Conservation (phyloP, 495 filamentous ascomycete genomes). For the Aspergillus olivimuriae region DNA sequence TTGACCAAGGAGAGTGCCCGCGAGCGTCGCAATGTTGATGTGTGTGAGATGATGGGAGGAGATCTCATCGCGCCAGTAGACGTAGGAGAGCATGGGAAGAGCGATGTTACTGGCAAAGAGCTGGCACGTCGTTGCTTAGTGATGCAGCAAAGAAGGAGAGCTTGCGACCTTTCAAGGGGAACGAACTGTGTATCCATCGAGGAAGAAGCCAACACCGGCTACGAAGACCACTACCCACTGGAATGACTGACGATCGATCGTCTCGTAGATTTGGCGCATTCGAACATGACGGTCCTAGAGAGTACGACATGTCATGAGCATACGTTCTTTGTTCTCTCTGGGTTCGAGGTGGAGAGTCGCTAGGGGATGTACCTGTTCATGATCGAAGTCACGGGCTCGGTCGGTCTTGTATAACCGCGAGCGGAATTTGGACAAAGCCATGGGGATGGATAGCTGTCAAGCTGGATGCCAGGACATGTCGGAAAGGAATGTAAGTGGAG, state of each 20-base stretch:
- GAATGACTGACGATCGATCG: conserved; percentile 40
- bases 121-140: no score
- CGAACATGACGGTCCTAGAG: conserved; percentile 43
- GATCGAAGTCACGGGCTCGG: conserved; percentile 43
- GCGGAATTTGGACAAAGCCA: conserved; percentile 32
- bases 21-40: conserved; percentile 56
- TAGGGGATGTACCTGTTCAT: conserved; percentile 33
- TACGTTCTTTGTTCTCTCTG: neutral
- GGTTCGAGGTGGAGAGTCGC: neutral
- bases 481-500: neutral
- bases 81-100: conserved; percentile 53
- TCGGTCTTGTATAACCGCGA: conserved; percentile 42
- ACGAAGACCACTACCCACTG: conserved; percentile 50
- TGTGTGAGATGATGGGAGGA: conserved; percentile 33
- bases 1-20: conserved; percentile 53
- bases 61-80: conserved; percentile 51
- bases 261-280: conserved; percentile 44
- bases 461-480: neutral
- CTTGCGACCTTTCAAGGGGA: no score
- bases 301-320: no score
- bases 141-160: no score
- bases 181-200: conserved; percentile 60
- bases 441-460: neutral
- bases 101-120: conserved; percentile 61
- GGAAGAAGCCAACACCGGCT: conserved; percentile 61